Base-by-base conservation (phyloP, 768 basidiomycete genomes). In the Kwoniella sp. region DNA sequence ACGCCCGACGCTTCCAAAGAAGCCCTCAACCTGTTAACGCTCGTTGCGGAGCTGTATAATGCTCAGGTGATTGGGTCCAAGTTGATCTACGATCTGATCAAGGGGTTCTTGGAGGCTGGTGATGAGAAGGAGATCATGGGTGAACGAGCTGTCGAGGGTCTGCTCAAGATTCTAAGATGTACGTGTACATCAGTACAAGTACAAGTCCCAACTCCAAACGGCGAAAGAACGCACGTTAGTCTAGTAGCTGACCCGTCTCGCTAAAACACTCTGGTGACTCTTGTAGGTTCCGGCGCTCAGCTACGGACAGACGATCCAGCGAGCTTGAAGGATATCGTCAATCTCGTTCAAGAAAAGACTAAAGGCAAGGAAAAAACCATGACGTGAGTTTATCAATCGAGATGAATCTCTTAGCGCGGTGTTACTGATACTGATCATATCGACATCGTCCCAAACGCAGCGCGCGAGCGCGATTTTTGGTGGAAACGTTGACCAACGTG, bases 221-320 rank as follows among this genome's bases (percentile, higher is more conserved):
- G n/a, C n/a, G n/a, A n/a, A n/a, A n/a, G n/a, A n/a, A n/a, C n/a
- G n/a, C n/a, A n/a, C n/a, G n/a, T n/a, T n/a, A n/a, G n/a, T n/a
- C n/a, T n/a, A n/a, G n/a, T n/a, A 13, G 34, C 50, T 51, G 15
- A 37, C 45, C 60, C 4, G 50, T 23, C 3, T 60, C 22, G 31
- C 38, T 8, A 37, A 57, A 51, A 8, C 50, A 51, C 11, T 9
- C 23, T 9, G 9, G 28, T 34, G 2, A n/a, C 72, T n/a, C n/a
- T n/a, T n/a, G n/a, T n/a, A 98, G 94, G 87, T 80, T 93, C 90
- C n/a, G 96, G 96, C 1, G 87, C 87, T 55, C 93, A 96, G 73
- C 85, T 99, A 15, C 86, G 95, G 20, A 86, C 88, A 61, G 96
- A 98, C 74, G 96, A 99, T 75, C 93, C 96, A 11, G 86, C 86